These are phyloP conservation scores for Begonia loranthoides DNA, from an alignment of 306 rosid genomes.

Conservation along the genomic window DNA sequence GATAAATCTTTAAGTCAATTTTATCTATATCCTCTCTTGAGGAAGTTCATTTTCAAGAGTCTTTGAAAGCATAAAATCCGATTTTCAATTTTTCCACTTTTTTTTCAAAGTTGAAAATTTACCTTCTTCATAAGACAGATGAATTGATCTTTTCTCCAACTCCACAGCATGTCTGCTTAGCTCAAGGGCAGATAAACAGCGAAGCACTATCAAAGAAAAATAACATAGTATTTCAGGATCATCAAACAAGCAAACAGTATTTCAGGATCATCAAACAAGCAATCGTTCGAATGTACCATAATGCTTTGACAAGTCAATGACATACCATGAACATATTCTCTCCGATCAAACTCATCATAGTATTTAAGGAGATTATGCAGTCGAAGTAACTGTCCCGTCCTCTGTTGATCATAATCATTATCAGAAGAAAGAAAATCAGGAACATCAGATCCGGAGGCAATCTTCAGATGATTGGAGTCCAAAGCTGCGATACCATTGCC, in stretches of 20 bases:
- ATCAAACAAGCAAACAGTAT: not conserved
- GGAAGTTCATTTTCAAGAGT: not conserved
- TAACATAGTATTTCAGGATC: not conserved
- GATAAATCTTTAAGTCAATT: not conserved
- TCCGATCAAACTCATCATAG: slow-evolving; percentile 19
- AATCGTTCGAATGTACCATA: too few relatives aligned
- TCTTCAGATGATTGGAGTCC: slow-evolving; percentile 6
- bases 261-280: too few relatives aligned
- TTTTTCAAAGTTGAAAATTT: slow-evolving; percentile 1
- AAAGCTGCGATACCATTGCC: slow-evolving; percentile 4
- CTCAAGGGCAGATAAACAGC: slow-evolving; percentile 23
- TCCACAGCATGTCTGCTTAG: slow-evolving; percentile 35
- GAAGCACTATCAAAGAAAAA: slow-evolving; percentile 15
- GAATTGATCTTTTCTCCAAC: slow-evolving; percentile 38
- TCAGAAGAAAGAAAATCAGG: slow-evolving; percentile 8
- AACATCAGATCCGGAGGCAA: slow-evolving; percentile 7
- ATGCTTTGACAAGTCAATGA: not conserved
- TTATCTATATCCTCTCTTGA: not conserved
- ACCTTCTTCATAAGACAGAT: slow-evolving; percentile 43
- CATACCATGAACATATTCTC: slow-evolving; percentile 18
- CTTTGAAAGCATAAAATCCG: not conserved
- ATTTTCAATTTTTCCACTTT: not conserved
- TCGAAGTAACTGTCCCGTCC: slow-evolving; percentile 14
- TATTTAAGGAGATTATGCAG: slow-evolving; percentile 21
- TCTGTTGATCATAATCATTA: slow-evolving; percentile 14